These are phyloP conservation scores for Tetrahymena elliotti DNA, from an alignment of 73 alveolate genomes.

Conservation along the genomic window DNA sequence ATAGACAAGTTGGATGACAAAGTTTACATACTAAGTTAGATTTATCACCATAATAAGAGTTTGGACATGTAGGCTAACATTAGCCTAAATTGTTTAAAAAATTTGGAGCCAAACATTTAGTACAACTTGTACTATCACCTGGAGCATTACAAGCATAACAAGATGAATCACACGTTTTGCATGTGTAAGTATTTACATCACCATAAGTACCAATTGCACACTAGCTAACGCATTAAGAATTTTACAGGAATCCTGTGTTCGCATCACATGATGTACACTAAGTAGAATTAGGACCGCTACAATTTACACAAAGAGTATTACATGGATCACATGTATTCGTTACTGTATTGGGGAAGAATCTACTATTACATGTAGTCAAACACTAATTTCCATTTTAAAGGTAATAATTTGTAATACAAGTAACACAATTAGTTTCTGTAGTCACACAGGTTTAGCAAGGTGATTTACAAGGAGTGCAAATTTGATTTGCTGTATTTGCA, in stretches of 20 bases:
- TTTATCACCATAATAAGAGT: background rate
- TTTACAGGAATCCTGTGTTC: background rate
- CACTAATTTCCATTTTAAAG: background rate
- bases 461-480: background rate
- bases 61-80: background rate
- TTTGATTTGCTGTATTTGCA: background rate
- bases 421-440: background rate
- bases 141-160: background rate
- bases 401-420: background rate
- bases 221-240: background rate
- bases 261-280: background rate
- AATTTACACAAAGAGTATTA: background rate
- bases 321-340: background rate
- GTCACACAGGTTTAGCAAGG: background rate
- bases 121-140: background rate
- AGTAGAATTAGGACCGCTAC: background rate
- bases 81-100: background rate
- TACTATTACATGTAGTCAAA: background rate
- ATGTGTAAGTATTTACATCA: background rate
- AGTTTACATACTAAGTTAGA: background rate
- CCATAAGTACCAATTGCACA: background rate
- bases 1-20: background rate
- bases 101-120: background rate
- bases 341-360: background rate
- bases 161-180: background rate